These are phyloP conservation scores for Gracilaria caudata DNA, from an alignment of 23 red algal species.

Conservation along the genomic window DNA sequence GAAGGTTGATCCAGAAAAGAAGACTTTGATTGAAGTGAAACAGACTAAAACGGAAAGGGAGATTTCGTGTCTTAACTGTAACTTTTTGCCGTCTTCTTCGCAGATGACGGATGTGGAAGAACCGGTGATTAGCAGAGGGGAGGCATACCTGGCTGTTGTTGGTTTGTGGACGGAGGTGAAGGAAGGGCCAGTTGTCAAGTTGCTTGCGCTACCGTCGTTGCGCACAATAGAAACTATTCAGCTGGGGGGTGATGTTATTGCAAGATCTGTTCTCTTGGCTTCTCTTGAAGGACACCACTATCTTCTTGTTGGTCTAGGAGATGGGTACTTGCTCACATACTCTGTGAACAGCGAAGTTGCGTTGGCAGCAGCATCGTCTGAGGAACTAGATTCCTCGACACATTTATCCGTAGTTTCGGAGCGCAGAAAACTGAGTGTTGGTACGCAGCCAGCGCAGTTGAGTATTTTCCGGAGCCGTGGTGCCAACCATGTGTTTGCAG, in stretches of 20 bases:
- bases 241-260: slow-evolving; percentile 74
- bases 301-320: slow-evolving; percentile 78
- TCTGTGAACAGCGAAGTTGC: slow-evolving; percentile 51
- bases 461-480: slow-evolving; percentile 74
- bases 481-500: slow-evolving; percentile 87
- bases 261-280: slow-evolving; percentile 74
- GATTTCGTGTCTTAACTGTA: slow-evolving; percentile 84
- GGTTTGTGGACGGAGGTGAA: slow-evolving; percentile 88
- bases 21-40: slow-evolving; percentile 61
- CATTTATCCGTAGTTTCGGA: slow-evolving; percentile 47
- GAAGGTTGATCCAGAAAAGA: slow-evolving; percentile 47
- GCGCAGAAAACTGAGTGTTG: slow-evolving; percentile 79
- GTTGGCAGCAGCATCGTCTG: slow-evolving; percentile 27
- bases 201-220: slow-evolving; percentile 77
- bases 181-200: slow-evolving; percentile 62
- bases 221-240: slow-evolving; percentile 64
- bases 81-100: slow-evolving; percentile 37
- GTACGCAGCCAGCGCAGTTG: slow-evolving; percentile 86
- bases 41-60: slow-evolving; percentile 76
- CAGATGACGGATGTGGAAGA: slow-evolving; percentile 48
- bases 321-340: slow-evolving; percentile 74
- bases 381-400: slow-evolving; percentile 24
- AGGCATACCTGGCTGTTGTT: slow-evolving; percentile 74
- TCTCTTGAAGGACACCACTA: slow-evolving; percentile 78
- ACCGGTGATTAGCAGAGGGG: not conserved